A percentile compares a stretch with the other conserved stretches of the same genome.
Conservation (phyloP, 208 protist genomes). For the Trypanosoma vivax region DNA sequence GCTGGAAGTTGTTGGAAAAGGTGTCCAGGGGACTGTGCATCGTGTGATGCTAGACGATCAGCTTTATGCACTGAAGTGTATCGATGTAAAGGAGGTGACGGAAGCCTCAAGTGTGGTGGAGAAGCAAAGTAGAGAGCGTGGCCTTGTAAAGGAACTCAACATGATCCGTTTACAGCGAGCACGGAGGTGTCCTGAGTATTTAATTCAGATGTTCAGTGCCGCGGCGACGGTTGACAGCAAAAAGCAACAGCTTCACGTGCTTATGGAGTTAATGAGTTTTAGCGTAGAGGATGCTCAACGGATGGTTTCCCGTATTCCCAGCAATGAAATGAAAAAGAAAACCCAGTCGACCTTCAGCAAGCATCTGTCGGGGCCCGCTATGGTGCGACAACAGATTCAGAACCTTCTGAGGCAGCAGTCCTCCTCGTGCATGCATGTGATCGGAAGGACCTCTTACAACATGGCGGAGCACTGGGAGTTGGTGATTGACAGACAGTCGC, state of each 20-base stretch:
- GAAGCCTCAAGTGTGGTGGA: constrained; percentile 66
- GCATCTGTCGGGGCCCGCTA: constrained; percentile 28
- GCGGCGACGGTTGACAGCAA: constrained; percentile 45
- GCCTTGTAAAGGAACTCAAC: constrained; percentile 82
- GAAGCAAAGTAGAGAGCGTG: constrained; percentile 71
- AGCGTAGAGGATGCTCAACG: constrained; percentile 66
- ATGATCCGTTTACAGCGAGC: constrained; percentile 70
- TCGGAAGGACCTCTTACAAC: constrained; percentile 56
- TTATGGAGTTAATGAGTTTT: constrained; percentile 85
- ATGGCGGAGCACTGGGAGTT: constrained; percentile 61
- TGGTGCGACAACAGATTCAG: constrained; percentile 21
- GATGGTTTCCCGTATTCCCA: constrained; percentile 72
- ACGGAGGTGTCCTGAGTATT: constrained; percentile 31
- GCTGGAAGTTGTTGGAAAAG: constrained; percentile 55
- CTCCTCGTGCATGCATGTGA: constrained; percentile 45
- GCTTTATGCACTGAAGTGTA: constrained; percentile 79
- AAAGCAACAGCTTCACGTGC: constrained; percentile 60
- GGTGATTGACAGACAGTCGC: constrained; percentile 95
- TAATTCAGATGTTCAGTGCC: constrained; percentile 86
- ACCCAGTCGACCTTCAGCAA: constrained; percentile 66
- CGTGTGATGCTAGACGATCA: constrained; percentile 64
- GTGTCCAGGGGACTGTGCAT: constrained; percentile 77
- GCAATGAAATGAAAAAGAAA: constrained; percentile 53
- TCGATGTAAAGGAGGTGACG: constrained; percentile 71
- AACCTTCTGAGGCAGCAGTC: constrained; percentile 32